Evolutionary conservation across 176 grass and related monocot genomes (phyloP).

Genomic region (Phragmites australis): DNA sequence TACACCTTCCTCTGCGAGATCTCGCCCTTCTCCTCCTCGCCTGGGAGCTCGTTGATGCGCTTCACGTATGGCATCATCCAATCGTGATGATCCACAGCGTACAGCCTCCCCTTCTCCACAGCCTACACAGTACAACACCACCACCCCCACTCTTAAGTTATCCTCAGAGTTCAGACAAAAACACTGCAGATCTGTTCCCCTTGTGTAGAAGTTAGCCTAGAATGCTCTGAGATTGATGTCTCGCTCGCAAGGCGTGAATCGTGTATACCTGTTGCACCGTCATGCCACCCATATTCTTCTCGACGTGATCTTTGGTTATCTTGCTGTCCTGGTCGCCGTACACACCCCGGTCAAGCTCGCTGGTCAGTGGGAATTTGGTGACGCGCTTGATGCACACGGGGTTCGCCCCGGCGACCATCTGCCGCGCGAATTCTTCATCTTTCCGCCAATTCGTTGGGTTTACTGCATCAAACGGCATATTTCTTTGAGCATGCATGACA

Average conservation of each 20-base stretch:
- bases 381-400: conserved; percentile 33
- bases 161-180: no score
- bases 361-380: conserved; percentile 26
- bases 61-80: conserved; percentile 45
- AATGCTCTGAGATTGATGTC: no score
- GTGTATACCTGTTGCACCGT: not conserved
- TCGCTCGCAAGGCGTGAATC: no score
- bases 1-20: conserved; percentile 43
- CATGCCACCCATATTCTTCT: not conserved
- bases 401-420: conserved; percentile 41
- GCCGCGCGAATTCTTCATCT: conserved; percentile 41
- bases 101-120: conserved; percentile 41
- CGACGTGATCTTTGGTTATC: conserved; percentile 12
- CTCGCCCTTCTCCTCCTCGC: conserved; percentile 38
- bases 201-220: no score
- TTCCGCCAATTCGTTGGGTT: not conserved
- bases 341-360: conserved; percentile 24
- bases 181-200: no score
- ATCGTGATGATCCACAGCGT: conserved; percentile 55
- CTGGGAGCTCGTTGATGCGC: not conserved
- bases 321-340: conserved; percentile 32
- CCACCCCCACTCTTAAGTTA: no score
- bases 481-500: no score
- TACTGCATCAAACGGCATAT: not conserved
- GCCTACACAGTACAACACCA: conserved; percentile 21